Conservation (phyloP, 495 filamentous ascomycete species). For the Aspergillus bridgeri region DNA sequence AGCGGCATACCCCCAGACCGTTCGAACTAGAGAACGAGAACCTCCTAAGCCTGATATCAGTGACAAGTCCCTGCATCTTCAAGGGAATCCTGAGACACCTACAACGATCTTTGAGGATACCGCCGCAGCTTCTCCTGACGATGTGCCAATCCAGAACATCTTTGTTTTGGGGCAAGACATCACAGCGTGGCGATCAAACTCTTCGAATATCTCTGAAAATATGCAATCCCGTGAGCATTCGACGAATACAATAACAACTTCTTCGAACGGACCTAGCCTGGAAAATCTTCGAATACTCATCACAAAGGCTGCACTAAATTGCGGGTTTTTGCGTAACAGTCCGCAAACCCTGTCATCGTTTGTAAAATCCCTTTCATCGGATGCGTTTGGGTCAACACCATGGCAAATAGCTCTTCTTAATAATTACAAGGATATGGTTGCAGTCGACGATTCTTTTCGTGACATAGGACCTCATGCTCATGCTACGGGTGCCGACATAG, state of each 20-base stretch:
- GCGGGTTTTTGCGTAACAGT: conserved; percentile 58
- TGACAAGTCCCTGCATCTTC: conserved; percentile 33
- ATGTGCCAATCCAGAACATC: conserved; percentile 76
- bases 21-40: conserved; percentile 40
- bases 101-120: conserved; percentile 92
- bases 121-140: conserved; percentile 68
- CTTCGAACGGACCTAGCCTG: conserved; percentile 68
- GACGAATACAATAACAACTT: conserved; percentile 65
- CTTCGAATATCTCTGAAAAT: conserved; percentile 66
- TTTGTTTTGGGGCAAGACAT: conserved; percentile 69
- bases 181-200: conserved; percentile 68
- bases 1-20: conserved; percentile 59
- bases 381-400: conserved; percentile 68
- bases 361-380: conserved; percentile 69
- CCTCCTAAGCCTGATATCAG: conserved; percentile 27
- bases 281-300: conserved; percentile 70
- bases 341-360: conserved; percentile 59
- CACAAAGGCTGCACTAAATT: conserved; percentile 76
- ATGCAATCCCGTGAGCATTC: conserved; percentile 69
- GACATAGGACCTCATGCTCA: conserved; percentile 53
- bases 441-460: conserved; percentile 63
- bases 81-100: conserved; percentile 73
- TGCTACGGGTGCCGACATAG: conserved; percentile 66
- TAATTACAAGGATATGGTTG: conserved; percentile 72
- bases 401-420: conserved; percentile 70